Evolutionary conservation across 495 filamentous ascomycete genomes (phyloP).

Genomic region (Neurospora hispaniola): DNA sequence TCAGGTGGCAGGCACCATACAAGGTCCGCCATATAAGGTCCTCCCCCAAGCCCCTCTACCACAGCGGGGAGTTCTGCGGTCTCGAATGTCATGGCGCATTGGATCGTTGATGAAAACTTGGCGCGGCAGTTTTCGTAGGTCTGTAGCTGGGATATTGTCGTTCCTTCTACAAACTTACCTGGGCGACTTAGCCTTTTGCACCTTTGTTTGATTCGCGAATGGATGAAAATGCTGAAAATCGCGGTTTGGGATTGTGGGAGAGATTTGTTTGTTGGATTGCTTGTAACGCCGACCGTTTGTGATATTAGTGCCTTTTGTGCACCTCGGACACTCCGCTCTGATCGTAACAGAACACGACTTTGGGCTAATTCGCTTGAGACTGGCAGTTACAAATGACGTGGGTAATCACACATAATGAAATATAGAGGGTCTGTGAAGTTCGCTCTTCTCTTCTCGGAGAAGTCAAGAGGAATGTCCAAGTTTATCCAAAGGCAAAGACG

Average conservation of each 20-base stretch:
- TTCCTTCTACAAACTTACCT: not conserved
- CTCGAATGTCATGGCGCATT: not conserved
- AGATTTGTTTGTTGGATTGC: too few relatives aligned
- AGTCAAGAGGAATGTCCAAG: not conserved
- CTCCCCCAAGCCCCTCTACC: not conserved
- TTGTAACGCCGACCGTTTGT: not conserved
- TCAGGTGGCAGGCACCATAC: not conserved
- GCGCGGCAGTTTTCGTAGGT: not conserved
- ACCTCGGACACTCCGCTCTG: not conserved
- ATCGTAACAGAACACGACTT: not conserved
- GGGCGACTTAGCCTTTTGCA: not conserved
- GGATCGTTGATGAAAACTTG: not conserved
- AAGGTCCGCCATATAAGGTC: not conserved
- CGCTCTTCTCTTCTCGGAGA: not conserved
- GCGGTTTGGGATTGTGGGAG: not conserved
- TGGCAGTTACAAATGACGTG: not conserved
- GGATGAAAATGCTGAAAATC: not conserved
- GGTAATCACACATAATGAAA: not conserved
- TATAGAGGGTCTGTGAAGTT: not conserved
- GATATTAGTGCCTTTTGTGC: not conserved
- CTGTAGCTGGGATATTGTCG: not conserved
- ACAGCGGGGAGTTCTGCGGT: not conserved
- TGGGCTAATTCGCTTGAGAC: not conserved
- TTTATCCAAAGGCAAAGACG: not conserved
- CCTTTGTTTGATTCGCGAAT: not conserved